Percentiles rank a stretch among this genome's conserved stretches.
phyloP scores from a whole-genome alignment of 2,329 filamentous ascomycete genomes.

The Xylariales sp. region DNA sequence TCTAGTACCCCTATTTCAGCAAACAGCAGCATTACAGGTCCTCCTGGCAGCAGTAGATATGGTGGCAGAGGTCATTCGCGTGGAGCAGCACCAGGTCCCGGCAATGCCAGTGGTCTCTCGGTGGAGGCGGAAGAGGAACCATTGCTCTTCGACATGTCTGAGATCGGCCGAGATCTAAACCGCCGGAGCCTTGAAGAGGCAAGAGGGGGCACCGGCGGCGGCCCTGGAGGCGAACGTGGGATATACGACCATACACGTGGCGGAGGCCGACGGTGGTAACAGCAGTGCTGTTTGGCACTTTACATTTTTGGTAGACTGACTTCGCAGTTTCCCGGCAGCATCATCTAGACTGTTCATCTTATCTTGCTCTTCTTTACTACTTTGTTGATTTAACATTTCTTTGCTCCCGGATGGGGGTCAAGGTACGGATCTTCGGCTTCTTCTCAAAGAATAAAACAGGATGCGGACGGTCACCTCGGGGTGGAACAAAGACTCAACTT shows the following conservation, averaged over 20 bases:
- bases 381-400: too few species aligned
- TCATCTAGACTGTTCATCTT: too few species aligned
- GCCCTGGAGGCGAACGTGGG: conserved; percentile 28
- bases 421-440: too few species aligned
- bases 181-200: conserved; percentile 56
- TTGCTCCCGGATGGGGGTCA: too few species aligned
- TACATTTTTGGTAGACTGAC: too few species aligned
- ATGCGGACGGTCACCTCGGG: too few species aligned
- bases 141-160: conserved; percentile 68
- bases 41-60: conserved; percentile 24
- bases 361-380: too few species aligned
- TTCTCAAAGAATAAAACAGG: too few species aligned
- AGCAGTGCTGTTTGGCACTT: too few species aligned
- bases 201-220: conserved; percentile 33
- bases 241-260: conserved; percentile 29
- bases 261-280: conserved; percentile 20
- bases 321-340: too few species aligned
- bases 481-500: too few species aligned
- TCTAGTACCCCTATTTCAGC: conserved; percentile 25
- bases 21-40: conserved; percentile 27
- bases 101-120: conserved; percentile 38
- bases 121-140: conserved; percentile 61
- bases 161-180: conserved; percentile 55
- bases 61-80: conserved; percentile 30
- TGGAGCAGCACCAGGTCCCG: conserved; percentile 31